Evolutionary conservation across 352 stramenopile species (phyloP), one percentile per base, ranked within the genome.

Genomic region (Aphanomyces cochlioides): DNA sequence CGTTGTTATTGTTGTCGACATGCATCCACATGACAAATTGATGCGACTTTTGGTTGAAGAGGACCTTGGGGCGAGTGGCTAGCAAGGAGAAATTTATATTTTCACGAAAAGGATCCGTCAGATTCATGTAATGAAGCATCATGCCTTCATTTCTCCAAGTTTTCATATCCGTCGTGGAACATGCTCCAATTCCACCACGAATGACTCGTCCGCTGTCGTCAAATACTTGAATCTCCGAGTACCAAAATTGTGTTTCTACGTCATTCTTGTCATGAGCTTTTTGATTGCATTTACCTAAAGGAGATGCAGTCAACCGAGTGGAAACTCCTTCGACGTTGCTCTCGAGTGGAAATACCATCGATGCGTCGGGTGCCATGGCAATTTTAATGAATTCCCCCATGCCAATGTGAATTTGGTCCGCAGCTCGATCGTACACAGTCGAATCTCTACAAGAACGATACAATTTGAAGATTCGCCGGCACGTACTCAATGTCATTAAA

Each of bases 1-100:
- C 84, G 66, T 92, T 90, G 13, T 74, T 83, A 7, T 60, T 73
- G 72, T 97, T 94, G 74, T 98, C 93, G 13, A 98, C 87, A 53
- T 96, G 87, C 82, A 98, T 95, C 96, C 96, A 99, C 96, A 99
- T 98, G 3, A 99, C 96, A 73, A 96, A 98, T 40, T 90, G 80
- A 41, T 80, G 70, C 6, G 82, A 96, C 3, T 75, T 73, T 21
- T 82, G 79, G 74, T 98, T 98, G 69, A 90, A 98, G 8, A 98
- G 64, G 12, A 98, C 92, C 64, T 98, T 98, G 1, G 95, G 93
- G 1, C 91, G 86, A 64, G 96, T 89, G 8, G 85, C 82, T 7
- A 86, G 64, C 36, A 98, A 76, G 2, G 38, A 45, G 66, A 63
- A 17, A 54, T 64, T 47, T 21, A 63, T 28, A 19, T 64, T 28